Evolutionary conservation across 2,329 filamentous ascomycete species (phyloP), one percentile per base, ranked within the genome.

Genomic region (Pseudocercospora eumusae): DNA sequence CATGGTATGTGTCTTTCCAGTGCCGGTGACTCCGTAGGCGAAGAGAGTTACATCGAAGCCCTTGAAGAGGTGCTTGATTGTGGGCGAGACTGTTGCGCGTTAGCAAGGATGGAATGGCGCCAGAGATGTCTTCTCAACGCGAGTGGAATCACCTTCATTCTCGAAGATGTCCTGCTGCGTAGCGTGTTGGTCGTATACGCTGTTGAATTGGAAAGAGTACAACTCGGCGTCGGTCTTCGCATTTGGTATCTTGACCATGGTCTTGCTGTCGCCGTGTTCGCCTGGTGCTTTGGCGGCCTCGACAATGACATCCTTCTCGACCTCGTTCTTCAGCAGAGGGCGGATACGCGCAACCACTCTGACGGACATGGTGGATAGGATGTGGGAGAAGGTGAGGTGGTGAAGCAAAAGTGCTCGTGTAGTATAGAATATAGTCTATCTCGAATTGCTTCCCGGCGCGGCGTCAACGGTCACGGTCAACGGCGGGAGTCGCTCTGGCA

Each of bases 1-100:
- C 95, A 99, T 99, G 0, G 95, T 99, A 75, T 96, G 97, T 4
- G 95, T 98, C 79, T 99, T 99, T 70, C 95, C 95, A 5, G 95
- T 93, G 58, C 95, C 96, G 18, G 95, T 99, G 80, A 99, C 95
- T 68, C 95, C 95, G 73, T 99, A 99, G 45, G 95, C 95, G 72
- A 99, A 82, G 42, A 99, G 86, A 3, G 95, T 99, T 63, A 99
- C 95, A 85, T 99, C 99, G 84, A 96, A 99, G 59, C 95, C 95
- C 74, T 97, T 88, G 79, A 98, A 97, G 9, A 98, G 86, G 59
- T 95, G 90, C 75, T 96, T 97, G 66, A 97, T 82, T 56, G 93
- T 92, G 1, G 93, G 92, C 44, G 91, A 84, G 69, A 98, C 93
- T 96, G 75, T 65, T 49, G 2, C 27, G 71, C 59, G 33, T 66